Conservation (phyloP, 2,329 filamentous ascomycete species). For the Stachybotrys echinatus region DNA sequence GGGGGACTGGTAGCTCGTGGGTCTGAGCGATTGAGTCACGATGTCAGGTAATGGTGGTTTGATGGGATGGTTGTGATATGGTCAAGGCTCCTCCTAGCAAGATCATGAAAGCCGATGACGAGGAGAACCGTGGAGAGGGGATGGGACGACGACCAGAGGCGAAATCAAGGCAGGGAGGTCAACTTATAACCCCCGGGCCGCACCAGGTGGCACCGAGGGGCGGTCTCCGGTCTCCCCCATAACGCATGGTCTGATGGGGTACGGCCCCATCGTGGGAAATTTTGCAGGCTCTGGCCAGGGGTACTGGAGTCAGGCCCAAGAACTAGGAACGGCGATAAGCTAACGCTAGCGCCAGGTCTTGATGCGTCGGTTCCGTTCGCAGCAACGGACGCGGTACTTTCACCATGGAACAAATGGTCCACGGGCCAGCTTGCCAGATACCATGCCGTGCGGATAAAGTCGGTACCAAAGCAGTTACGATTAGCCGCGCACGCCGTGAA, state of each 20-base stretch:
- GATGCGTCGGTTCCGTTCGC: too few relatives aligned
- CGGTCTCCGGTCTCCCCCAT: neutral
- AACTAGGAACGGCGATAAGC: slow-evolving; percentile 1
- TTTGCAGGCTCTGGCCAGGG: slow-evolving; percentile 2
- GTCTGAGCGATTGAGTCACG: neutral
- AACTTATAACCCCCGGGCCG: neutral
- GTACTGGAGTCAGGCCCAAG: neutral
- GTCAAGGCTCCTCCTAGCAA: neutral
- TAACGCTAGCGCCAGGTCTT: slow-evolving; percentile 1
- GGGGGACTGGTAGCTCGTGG: neutral
- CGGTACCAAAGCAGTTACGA: neutral
- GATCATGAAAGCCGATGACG: neutral
- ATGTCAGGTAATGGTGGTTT: neutral
- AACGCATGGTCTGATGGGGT: neutral
- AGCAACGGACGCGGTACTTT: too few relatives aligned
- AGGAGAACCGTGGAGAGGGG: neutral
- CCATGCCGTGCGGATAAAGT: neutral
- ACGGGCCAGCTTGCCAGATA: too few relatives aligned
- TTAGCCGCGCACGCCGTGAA: neutral
- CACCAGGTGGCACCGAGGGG: neutral
- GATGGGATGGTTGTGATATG: neutral
- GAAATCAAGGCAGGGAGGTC: neutral
- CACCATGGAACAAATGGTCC: too few relatives aligned
- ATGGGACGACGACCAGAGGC: neutral
- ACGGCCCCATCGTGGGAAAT: slow-evolving; percentile 5